These are phyloP conservation scores for Penicillium malachiteum DNA, from an alignment of 495 filamentous ascomycete species.

Conservation along the genomic window DNA sequence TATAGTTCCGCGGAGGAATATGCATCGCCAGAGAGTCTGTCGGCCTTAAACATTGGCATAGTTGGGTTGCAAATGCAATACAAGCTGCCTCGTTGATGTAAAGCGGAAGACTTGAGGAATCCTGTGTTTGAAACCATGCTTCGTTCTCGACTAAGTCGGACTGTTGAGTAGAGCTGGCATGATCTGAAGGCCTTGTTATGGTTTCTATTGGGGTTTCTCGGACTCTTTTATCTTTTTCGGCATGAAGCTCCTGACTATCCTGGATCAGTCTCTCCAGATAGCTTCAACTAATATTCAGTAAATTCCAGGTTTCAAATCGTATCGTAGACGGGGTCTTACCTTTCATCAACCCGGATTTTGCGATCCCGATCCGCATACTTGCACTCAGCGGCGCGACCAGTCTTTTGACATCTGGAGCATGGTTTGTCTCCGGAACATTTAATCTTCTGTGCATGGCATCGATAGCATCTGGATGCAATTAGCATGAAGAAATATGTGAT, in stretches of 20 bases:
- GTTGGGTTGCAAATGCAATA: constrained; percentile 38
- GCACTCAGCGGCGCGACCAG: constrained; percentile 33
- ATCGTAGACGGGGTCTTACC: constrained; percentile 11
- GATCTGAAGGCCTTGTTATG: neutral
- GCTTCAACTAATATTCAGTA: constrained; percentile 12
- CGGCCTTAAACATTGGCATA: constrained; percentile 34
- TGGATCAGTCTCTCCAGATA: constrained; percentile 32
- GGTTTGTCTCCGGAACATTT: constrained; percentile 42
- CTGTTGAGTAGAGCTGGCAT: neutral
- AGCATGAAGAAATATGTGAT: neutral
- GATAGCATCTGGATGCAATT: constrained; percentile 29
- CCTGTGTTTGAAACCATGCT: constrained; percentile 39
- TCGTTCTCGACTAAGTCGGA: constrained; percentile 18
- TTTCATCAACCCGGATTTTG: constrained; percentile 39
- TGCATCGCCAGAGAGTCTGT: constrained; percentile 27
- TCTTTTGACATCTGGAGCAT: constrained; percentile 33
- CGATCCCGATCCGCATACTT: constrained; percentile 37
- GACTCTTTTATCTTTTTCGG: constrained; percentile 8
- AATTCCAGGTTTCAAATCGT: neutral
- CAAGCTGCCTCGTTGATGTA: constrained; percentile 40
- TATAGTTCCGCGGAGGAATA: constrained; percentile 33
- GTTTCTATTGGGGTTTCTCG: neutral
- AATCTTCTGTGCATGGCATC: constrained; percentile 41
- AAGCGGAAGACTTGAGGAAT: constrained; percentile 31
- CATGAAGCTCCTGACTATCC: constrained; percentile 33